These are phyloP conservation scores for Pseudonitzschia multistriata DNA, from an alignment of 108 stramenopile species.

Conservation along the genomic window DNA sequence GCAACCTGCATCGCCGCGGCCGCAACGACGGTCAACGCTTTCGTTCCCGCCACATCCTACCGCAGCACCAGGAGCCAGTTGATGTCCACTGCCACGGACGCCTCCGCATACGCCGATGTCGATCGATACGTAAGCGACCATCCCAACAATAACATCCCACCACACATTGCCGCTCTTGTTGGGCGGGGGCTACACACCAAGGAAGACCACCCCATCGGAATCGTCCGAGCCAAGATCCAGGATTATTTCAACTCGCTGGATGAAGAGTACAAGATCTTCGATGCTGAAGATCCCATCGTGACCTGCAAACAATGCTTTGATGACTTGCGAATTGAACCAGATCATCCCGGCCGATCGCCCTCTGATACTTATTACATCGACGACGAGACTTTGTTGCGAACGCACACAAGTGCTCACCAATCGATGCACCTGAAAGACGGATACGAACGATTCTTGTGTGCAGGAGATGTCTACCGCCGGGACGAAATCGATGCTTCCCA, in stretches of 20 bases:
- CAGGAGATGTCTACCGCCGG: conserved; percentile 97
- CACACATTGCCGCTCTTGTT: conserved; percentile 56
- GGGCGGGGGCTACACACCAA: conserved; percentile 21
- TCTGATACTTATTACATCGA: conserved; percentile 95
- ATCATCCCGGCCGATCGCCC: conserved; percentile 82
- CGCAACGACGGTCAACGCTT: conserved; percentile 1
- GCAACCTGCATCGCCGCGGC: conserved; percentile 15
- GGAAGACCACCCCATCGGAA: conserved; percentile 82
- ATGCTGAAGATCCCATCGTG: conserved; percentile 58
- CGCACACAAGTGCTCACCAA: conserved; percentile 96
- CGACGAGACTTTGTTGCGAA: conserved; percentile 68
- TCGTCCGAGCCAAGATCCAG: conserved; percentile 84
- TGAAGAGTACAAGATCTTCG: conserved; percentile 37
- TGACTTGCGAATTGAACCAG: conserved; percentile 68
- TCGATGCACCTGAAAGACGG: conserved; percentile 62
- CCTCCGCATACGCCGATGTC: background rate
- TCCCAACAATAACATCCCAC: conserved; percentile 77
- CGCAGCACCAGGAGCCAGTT: background rate
- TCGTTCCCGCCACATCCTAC: background rate
- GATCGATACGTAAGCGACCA: conserved; percentile 6
- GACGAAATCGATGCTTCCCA: conserved; percentile 97
- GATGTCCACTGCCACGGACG: background rate
- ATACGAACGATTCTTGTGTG: conserved; percentile 72
- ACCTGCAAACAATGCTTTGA: conserved; percentile 62
- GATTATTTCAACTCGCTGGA: conserved; percentile 53